Percentiles rank a stretch among this genome's conserved stretches.
These are phyloP conservation scores for Diaporthe humulicola DNA, from an alignment of 2,329 filamentous ascomycete species.

Conservation along the genomic window DNA sequence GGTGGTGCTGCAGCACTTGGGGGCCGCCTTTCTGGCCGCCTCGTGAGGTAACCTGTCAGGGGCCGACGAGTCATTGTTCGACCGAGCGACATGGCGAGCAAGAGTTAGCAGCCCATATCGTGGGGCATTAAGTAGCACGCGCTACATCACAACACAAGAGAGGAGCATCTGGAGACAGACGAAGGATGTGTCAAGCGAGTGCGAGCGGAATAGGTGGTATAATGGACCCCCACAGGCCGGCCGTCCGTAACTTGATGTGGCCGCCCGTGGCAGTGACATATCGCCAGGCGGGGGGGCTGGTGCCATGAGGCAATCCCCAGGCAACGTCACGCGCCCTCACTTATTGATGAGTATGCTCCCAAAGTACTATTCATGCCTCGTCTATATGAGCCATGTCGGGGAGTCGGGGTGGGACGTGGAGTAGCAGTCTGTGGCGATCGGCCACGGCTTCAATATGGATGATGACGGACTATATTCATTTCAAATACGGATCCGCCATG, in stretches of 20 bases:
- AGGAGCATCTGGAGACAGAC: not conserved
- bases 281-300: not conserved
- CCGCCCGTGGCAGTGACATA: not conserved
- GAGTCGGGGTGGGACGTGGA: not conserved
- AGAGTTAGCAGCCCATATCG: not conserved
- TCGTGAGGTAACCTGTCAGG: conserved; percentile 25
- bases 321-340: not conserved
- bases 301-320: not conserved
- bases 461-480: not conserved
- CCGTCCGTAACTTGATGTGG: not conserved
- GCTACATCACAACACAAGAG: not conserved
- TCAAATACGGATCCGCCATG: not conserved
- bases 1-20: conserved; percentile 5
- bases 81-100: conserved; percentile 22
- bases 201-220: not conserved
- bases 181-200: conserved; percentile 22
- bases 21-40: conserved; percentile 25
- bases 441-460: not conserved
- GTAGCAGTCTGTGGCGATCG: not conserved
- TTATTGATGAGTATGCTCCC: not conserved
- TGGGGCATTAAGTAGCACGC: conserved; percentile 3
- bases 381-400: not conserved
- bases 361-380: not conserved
- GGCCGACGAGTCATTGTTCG: conserved; percentile 31
- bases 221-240: not conserved